These are phyloP conservation scores for Tetrahymena thermophila DNA, from an alignment of 73 alveolate species.

Conservation along the genomic window DNA sequence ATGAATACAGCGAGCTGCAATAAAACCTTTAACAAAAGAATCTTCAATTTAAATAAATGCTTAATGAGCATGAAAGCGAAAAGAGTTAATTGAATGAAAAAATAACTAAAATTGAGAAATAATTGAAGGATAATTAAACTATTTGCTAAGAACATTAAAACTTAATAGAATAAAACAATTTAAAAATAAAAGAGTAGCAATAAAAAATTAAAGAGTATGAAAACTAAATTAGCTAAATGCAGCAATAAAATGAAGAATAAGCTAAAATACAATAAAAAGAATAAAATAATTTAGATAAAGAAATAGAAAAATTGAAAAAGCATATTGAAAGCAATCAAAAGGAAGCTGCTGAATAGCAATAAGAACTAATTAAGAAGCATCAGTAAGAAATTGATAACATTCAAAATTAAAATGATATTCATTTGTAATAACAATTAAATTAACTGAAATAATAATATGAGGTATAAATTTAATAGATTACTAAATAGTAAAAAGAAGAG, in stretches of 20 bases:
- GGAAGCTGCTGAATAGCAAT: neutral
- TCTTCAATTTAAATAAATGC: neutral
- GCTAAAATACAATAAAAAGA: neutral
- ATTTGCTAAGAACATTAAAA: neutral
- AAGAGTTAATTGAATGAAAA: neutral
- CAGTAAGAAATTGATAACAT: neutral
- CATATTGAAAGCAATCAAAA: neutral
- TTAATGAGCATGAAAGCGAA: neutral
- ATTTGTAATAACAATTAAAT: neutral
- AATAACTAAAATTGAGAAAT: neutral
- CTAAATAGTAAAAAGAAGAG: neutral
- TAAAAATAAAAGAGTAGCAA: neutral
- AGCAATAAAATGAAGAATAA: neutral
- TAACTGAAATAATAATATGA: neutral
- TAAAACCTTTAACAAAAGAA: neutral
- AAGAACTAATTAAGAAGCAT: neutral
- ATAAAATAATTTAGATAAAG: neutral
- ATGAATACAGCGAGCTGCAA: neutral
- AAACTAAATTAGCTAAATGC: neutral
- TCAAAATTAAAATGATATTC: neutral
- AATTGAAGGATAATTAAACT: neutral
- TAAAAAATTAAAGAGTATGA: neutral
- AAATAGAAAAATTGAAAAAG: neutral
- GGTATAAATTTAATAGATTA: neutral
- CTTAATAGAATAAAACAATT: neutral